Evolutionary conservation across 108 stramenopile species (phyloP).

Genomic region (Conticribra guillardii): DNA sequence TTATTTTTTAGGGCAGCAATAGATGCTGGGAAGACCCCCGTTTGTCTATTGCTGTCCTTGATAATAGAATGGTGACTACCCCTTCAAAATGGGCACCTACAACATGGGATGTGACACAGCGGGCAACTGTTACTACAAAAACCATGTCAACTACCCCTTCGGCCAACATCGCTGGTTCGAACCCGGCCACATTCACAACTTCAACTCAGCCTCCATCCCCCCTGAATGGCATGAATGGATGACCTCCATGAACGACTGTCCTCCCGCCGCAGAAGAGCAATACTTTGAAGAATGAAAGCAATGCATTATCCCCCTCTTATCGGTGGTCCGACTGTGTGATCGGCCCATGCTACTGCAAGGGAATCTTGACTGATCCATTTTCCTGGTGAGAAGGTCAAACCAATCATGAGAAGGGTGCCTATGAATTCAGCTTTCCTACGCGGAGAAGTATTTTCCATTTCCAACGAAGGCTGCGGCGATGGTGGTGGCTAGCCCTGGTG

Average conservation of each 20-base stretch:
- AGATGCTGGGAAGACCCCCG: too few relatives aligned
- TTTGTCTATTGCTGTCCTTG: too few relatives aligned
- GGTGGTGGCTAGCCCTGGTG: slow-evolving; percentile 67
- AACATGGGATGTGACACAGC: slow-evolving; percentile 89
- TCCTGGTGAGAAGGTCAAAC: slow-evolving; percentile 84
- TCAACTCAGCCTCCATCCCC: slow-evolving; percentile 87
- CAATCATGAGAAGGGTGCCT: slow-evolving; percentile 85
- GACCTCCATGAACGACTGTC: slow-evolving; percentile 86
- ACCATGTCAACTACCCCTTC: slow-evolving; percentile 89
- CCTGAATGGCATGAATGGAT: slow-evolving; percentile 98
- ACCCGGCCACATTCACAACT: slow-evolving; percentile 93
- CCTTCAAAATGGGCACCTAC: slow-evolving; percentile 97
- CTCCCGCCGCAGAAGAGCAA: slow-evolving; percentile 66
- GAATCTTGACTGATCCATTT: slow-evolving; percentile 81
- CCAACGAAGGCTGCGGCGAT: slow-evolving; percentile 66
- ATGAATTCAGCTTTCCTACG: slow-evolving; percentile 78
- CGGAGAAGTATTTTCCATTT: slow-evolving; percentile 59
- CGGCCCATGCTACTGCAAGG: slow-evolving; percentile 66
- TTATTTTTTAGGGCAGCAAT: too few relatives aligned
- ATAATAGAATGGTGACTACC: slow-evolving; percentile 88
- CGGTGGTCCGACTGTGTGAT: too few relatives aligned
- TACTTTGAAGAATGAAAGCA: slow-evolving; percentile 53
- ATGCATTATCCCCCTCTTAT: slow-evolving; percentile 65
- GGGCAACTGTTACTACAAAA: slow-evolving; percentile 97
- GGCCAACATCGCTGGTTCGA: slow-evolving; percentile 98